These are phyloP conservation scores for Mycena latifolia DNA, from an alignment of 768 basidiomycete species.

Conservation along the genomic window DNA sequence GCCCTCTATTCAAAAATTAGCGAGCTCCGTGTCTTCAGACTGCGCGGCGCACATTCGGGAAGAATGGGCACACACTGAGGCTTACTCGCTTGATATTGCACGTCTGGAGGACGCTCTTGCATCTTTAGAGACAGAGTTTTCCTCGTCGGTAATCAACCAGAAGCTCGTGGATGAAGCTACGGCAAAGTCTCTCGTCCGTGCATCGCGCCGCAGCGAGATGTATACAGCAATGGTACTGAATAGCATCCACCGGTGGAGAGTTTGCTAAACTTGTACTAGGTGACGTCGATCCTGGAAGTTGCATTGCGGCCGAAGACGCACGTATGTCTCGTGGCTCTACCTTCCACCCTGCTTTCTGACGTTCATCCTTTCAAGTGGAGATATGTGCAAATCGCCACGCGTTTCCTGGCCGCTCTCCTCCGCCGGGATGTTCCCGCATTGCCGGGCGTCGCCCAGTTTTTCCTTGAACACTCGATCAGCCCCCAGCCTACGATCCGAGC, in stretches of 20 bases:
- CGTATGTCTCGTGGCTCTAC: conserved; percentile 56
- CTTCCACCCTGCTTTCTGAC: conserved; percentile 23
- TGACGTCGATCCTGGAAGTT: conserved; percentile 70
- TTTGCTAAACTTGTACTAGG: conserved; percentile 51
- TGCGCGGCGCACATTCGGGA: conserved; percentile 70
- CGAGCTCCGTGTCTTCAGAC: conserved; percentile 72
- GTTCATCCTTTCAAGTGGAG: conserved; percentile 70
- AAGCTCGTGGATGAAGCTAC: conserved; percentile 58
- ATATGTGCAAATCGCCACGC: conserved; percentile 79
- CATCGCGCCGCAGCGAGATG: conserved; percentile 56
- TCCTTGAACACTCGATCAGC: conserved; percentile 75
- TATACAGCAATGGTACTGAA: conserved; percentile 62
- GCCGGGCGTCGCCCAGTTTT: conserved; percentile 69
- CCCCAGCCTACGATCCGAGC: conserved; percentile 77
- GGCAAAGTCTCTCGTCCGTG: conserved; percentile 55
- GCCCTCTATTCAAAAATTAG: conserved; percentile 84
- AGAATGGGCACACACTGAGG: conserved; percentile 73
- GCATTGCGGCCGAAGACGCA: conserved; percentile 76
- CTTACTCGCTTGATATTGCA: conserved; percentile 63
- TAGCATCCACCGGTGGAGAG: conserved; percentile 3
- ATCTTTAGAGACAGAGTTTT: conserved; percentile 65
- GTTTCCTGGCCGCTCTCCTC: conserved; percentile 71
- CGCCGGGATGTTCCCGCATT: conserved; percentile 70
- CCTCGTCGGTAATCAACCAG: conserved; percentile 54
- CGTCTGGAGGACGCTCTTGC: conserved; percentile 61